Evolutionary conservation across 257 asterid genomes (phyloP).

Genomic region (Solanum pimpinellifolium): DNA sequence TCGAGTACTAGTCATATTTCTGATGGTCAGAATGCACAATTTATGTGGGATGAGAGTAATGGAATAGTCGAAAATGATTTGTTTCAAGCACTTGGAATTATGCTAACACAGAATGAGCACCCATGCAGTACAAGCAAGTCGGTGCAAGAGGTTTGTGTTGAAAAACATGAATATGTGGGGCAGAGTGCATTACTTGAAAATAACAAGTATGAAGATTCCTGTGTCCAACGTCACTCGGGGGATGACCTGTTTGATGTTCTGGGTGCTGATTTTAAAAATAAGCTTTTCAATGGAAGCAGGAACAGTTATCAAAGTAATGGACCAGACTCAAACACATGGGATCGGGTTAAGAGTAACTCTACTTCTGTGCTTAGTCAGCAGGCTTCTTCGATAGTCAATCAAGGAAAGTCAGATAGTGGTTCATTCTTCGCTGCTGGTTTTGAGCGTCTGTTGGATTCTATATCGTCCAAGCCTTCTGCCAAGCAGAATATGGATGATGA

Average conservation of each 20-base stretch:
- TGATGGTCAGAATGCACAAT: neutral
- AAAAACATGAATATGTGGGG: conserved; percentile 13
- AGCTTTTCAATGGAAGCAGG: conserved; percentile 41
- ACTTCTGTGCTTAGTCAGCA: conserved; percentile 15
- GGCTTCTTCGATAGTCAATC: conserved; percentile 24
- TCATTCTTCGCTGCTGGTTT: conserved; percentile 22
- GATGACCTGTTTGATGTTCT: conserved; percentile 76
- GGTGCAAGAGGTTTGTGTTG: conserved; percentile 21
- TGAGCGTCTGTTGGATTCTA: conserved; percentile 69
- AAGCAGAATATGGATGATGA: conserved; percentile 33
- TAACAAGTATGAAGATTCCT: conserved; percentile 20
- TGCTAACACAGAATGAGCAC: conserved; percentile 12
- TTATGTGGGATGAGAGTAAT: conserved; percentile 7
- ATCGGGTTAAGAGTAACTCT: conserved; percentile 8
- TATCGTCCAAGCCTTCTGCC: conserved; percentile 34
- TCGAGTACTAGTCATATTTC: conserved; percentile 10
- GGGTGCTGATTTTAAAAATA: conserved; percentile 72
- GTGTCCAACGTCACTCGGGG: conserved; percentile 21
- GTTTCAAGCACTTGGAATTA: conserved; percentile 16
- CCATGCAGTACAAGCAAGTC: conserved; percentile 9
- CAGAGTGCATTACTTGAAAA: conserved; percentile 8
- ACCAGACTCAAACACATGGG: conserved; percentile 3
- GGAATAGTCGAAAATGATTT: conserved; percentile 14
- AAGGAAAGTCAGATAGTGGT: conserved; percentile 38
- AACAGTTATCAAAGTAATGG: conserved; percentile 7